A percentile compares a stretch with the other conserved stretches of the same genome.
Conservation (phyloP, 352 stramenopile genomes). For the Globisporangium parvum region DNA sequence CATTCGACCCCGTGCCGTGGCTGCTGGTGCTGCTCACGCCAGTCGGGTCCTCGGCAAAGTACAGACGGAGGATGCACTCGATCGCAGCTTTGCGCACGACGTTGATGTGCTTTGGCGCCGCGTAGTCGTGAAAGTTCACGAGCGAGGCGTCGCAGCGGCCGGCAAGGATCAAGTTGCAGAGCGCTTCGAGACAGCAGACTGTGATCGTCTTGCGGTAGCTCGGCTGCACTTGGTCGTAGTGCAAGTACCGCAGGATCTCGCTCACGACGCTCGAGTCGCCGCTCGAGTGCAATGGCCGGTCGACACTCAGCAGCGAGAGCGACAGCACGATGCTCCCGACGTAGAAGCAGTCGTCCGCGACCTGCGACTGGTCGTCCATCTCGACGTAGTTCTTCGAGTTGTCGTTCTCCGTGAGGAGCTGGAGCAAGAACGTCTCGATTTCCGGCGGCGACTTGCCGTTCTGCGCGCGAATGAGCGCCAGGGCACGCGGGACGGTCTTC, state of each 20-base stretch:
- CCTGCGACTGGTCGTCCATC: slow-evolving; percentile 81
- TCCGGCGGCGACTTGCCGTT: slow-evolving; percentile 74
- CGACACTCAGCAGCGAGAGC: slow-evolving; percentile 61
- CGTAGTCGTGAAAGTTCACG: slow-evolving; percentile 68
- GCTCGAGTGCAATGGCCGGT: slow-evolving; percentile 40
- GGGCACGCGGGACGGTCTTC: slow-evolving; percentile 69
- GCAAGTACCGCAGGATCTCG: slow-evolving; percentile 73
- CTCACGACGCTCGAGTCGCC: slow-evolving; percentile 48
- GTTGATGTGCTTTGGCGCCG: slow-evolving; percentile 63
- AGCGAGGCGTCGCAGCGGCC: slow-evolving; percentile 61
- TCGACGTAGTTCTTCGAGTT: slow-evolving; percentile 89
- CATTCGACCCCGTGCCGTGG: slow-evolving; percentile 11
- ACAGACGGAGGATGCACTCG: slow-evolving; percentile 77
- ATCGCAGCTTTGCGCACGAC: slow-evolving; percentile 79
- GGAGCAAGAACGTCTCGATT: slow-evolving; percentile 74
- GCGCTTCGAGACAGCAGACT: slow-evolving; percentile 70
- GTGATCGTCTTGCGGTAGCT: slow-evolving; percentile 81
- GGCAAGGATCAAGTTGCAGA: slow-evolving; percentile 73
- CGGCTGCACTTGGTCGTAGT: slow-evolving; percentile 82
- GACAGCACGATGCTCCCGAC: slow-evolving; percentile 71
- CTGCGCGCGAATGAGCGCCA: slow-evolving; percentile 73
- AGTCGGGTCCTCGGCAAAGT: slow-evolving; percentile 73
- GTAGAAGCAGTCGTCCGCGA: slow-evolving; percentile 84
- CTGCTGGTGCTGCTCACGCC: slow-evolving; percentile 11
- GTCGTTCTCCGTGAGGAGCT: slow-evolving; percentile 79